Conservation (phyloP, 164 flowering plant genomes). For the Stephania cephalantha region DNA sequence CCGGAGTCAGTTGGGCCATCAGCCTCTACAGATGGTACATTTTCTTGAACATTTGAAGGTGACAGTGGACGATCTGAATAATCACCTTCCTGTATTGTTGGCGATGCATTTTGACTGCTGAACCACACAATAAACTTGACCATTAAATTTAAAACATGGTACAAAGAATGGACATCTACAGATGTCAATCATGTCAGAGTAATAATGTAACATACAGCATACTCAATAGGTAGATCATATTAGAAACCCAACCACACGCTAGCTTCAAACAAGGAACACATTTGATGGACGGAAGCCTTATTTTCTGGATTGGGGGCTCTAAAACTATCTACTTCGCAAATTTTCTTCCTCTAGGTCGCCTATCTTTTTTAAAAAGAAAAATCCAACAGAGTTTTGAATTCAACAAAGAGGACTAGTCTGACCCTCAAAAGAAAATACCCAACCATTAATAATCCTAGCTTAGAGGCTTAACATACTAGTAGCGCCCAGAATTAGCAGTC, state of each 20-base stretch:
- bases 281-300: not conserved
- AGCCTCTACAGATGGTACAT: constrained; percentile 32
- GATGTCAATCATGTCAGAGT: not conserved
- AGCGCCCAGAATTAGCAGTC: not conserved
- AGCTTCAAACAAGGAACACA: not conserved
- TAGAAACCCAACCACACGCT: not conserved
- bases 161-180: not conserved
- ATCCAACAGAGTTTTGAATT: not conserved
- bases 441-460: not conserved
- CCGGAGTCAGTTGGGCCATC: constrained; percentile 35
- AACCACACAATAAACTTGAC: constrained; percentile 8
- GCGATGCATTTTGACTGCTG: constrained; percentile 40
- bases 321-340: not conserved
- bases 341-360: not conserved
- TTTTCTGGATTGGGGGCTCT: not conserved
- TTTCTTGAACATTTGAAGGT: constrained; percentile 33
- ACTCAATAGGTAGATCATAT: not conserved
- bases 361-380: not conserved
- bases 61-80: constrained; percentile 36
- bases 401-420: not conserved
- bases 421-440: not conserved
- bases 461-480: not conserved
- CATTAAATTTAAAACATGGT: not conserved
- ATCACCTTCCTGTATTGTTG: constrained; percentile 34
- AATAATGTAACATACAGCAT: not conserved